Evolutionary conservation across 768 basidiomycete genomes (phyloP), one percentile per base, ranked within the genome.

Genomic region (Boletus fagicola): DNA sequence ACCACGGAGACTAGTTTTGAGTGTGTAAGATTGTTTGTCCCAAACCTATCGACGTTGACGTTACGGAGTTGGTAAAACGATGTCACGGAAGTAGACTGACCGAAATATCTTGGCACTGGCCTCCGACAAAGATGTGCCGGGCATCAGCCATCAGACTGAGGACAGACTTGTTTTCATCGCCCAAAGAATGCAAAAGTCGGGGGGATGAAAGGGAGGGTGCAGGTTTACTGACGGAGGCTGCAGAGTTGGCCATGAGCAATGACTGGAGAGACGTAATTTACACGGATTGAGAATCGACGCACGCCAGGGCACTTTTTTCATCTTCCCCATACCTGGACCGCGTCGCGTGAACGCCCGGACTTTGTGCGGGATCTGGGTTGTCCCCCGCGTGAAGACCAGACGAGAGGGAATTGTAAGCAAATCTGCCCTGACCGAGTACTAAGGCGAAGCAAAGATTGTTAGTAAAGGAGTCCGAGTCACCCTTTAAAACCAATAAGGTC

Each of bases 101-200:
- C 50, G 83, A 82, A 8, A 95, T 92, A 65, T 89, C 84, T 56
- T 83, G 76, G 48, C 80, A 83, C 67, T 94, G 92, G 62, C 85
- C 89, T 1, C 93, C 93, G 54, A 86, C 88, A 68, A 90, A 96
- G 45, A 96, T 90, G 66, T 90, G 80, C 13, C 76, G 68, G 7
- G 80, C 79, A 66, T 87, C 87, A 2, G 91, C 86, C 28, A 87
- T 88, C 15, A 93, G 75, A 66, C 88, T 86, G 31, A 93, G 76
- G 4, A 92, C 83, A 7, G 90, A 92, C 68, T 80, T 85, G 49
- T 80, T 77, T 42, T 80, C 75, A 69, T 90, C 85, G 60, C 85
- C 79, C n/a, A 92, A 77, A 4, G 87, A 85, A 69, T 92, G 90
- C 6, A 83, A 66, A 1, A 89, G 79, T 28, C 71, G 69, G 1